Percentiles rank a stretch among this genome's conserved stretches.
Evolutionary conservation across 306 rosid genomes (phyloP).

Genomic region (Cucumis hystrix): DNA sequence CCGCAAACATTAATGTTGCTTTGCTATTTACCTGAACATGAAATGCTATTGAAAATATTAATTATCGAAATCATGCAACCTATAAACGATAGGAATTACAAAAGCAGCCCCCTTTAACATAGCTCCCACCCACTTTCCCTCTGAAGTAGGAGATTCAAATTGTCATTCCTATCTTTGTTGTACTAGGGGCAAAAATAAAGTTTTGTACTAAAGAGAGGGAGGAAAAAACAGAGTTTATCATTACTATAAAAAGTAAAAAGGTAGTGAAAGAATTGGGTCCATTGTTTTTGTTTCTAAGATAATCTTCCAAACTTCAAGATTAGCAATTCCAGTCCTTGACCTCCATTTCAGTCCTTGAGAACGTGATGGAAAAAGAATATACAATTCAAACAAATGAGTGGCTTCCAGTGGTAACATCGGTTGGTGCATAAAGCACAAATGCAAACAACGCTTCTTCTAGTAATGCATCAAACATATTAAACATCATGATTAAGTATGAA

Average conservation of each 20-base stretch:
- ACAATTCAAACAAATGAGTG: neutral
- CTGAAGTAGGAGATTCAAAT: neutral
- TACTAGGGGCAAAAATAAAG: neutral
- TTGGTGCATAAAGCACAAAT: neutral
- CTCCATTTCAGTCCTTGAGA: neutral
- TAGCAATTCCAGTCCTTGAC: neutral
- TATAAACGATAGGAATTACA: neutral
- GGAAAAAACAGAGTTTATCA: neutral
- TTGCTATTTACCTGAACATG: conserved; percentile 73
- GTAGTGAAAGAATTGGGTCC: neutral
- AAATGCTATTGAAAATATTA: conserved; percentile 24
- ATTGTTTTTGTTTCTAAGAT: neutral
- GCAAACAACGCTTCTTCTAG: neutral
- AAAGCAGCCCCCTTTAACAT: neutral
- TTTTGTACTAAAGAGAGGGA: neutral
- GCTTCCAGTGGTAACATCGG: neutral
- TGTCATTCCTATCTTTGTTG: neutral
- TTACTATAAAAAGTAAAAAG: neutral
- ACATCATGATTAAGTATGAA: neutral
- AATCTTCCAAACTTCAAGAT: neutral
- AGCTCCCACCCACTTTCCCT: neutral
- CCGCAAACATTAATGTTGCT: conserved; percentile 75
- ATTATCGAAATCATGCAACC: conserved; percentile 11
- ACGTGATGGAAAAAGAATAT: neutral
- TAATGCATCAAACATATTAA: neutral